Percentiles rank a stretch among this genome's conserved stretches.
These are phyloP conservation scores for Astrothelium subdiscretum DNA, from an alignment of 495 filamentous ascomycete genomes.

Conservation along the genomic window DNA sequence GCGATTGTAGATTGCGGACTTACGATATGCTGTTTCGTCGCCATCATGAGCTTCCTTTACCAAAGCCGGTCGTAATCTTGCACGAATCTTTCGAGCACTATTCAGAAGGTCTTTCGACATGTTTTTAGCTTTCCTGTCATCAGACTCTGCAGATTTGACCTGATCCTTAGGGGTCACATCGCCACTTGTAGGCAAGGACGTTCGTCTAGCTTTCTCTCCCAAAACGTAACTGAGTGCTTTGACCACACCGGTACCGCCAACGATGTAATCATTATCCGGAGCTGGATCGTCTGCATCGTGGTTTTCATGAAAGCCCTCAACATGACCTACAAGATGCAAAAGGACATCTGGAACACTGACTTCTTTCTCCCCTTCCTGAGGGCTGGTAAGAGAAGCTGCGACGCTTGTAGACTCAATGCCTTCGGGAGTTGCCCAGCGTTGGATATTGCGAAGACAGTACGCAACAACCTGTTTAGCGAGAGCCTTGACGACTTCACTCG, in stretches of 20 bases:
- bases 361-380: slow-evolving; percentile 32
- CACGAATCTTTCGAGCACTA: slow-evolving; percentile 78
- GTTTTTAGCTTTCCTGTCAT: slow-evolving; percentile 64
- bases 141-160: slow-evolving; percentile 32
- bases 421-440: slow-evolving; percentile 42
- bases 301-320: slow-evolving; percentile 38
- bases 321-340: slow-evolving; percentile 50
- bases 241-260: slow-evolving; percentile 89
- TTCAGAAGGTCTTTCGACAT: slow-evolving; percentile 82
- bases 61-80: slow-evolving; percentile 72
- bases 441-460: slow-evolving; percentile 86
- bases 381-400: slow-evolving; percentile 33
- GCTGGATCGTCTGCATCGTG: slow-evolving; percentile 60
- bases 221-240: slow-evolving; percentile 81
- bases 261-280: slow-evolving; percentile 87
- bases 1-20: slow-evolving; percentile 26
- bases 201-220: slow-evolving; percentile 51
- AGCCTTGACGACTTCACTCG: slow-evolving; percentile 81
- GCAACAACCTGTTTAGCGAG: slow-evolving; percentile 87
- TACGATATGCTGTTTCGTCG: slow-evolving; percentile 65
- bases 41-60: slow-evolving; percentile 57
- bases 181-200: slow-evolving; percentile 33
- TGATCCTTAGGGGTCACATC: slow-evolving; percentile 41
- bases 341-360: slow-evolving; percentile 51
- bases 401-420: slow-evolving; percentile 22